These are phyloP conservation scores for Podospora pseudocomata DNA, from an alignment of 495 filamentous ascomycete species.

Conservation along the genomic window DNA sequence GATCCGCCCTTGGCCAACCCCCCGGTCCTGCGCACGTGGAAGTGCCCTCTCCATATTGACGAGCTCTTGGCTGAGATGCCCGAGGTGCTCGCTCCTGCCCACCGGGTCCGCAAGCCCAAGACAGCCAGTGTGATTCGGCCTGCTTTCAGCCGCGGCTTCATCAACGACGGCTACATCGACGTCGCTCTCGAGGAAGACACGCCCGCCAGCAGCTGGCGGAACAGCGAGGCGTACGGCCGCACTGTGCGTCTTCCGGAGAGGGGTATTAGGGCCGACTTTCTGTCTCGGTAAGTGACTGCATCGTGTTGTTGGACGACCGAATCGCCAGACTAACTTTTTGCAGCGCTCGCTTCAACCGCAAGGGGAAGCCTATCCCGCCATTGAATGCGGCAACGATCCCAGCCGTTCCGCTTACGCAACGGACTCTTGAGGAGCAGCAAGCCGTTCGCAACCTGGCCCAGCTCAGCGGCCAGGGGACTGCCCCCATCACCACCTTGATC, in stretches of 20 bases:
- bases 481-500: constrained; percentile 36
- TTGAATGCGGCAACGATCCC: constrained; percentile 14
- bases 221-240: constrained; percentile 50
- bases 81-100: constrained; percentile 42
- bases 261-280: constrained; percentile 77
- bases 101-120: constrained; percentile 53
- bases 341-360: constrained; percentile 38
- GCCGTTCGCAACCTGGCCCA: constrained; percentile 55
- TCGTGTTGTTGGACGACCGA: background rate
- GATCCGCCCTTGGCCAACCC: constrained; percentile 78
- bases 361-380: constrained; percentile 25
- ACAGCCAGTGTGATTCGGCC: constrained; percentile 43
- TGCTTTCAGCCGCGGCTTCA: constrained; percentile 54
- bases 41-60: constrained; percentile 82
- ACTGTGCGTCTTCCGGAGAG: constrained; percentile 65
- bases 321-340: constrained; percentile 17
- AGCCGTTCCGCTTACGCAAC: constrained; percentile 16
- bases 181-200: constrained; percentile 62
- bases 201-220: constrained; percentile 37
- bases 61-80: constrained; percentile 44
- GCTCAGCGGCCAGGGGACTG: constrained; percentile 33
- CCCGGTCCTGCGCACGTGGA: constrained; percentile 70
- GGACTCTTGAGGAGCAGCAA: constrained; percentile 44
- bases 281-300: constrained; percentile 44
- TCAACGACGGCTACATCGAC: constrained; percentile 77